Base-by-base conservation (phyloP, 2,329 filamentous ascomycete species). In the Thielaviopsis punctulata region DNA sequence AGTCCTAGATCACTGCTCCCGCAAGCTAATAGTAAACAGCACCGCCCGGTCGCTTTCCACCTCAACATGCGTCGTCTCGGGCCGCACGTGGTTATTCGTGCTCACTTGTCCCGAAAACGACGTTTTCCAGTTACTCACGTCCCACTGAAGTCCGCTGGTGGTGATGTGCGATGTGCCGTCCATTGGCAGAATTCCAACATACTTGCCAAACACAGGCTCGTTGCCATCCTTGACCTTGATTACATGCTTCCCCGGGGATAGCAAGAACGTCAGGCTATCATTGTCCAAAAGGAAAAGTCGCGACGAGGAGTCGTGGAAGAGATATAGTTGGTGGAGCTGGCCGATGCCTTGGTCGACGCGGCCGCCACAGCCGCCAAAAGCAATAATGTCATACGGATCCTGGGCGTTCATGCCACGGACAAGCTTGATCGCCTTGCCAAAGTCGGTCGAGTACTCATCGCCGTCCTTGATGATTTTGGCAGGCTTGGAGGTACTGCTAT, bases 271-370 rank as follows among this genome's bases (percentile, higher is more conserved):
- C 43, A 96, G 69, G 60, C 82, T 89, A 60, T 84, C 79, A 56
- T 84, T 82, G 1, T 86, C 89, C 45, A 95, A 73, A 8, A 98
- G 75, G 66, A 82, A 95, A 57, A 96, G 66, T 55, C 76, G 75
- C 22, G 61, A 63, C 0, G 72, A 67, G 45, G 75, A 67, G 10
- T 64, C 59, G 61, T 82, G 77, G 63, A 77, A 80, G 48, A 77
- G 65, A 59, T 79, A 89, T 45, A 96, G 73, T 62, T 95, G 86
- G 63, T 95, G 86, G 50, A 98, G 74, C 60, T 94, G 81, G 53
- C 86, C 88, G 47, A 98, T 74, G 1, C 84, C 90, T 64, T 98
- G 92, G 65, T 98, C 92, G 15, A 96, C 84, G 25, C 92, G 80
- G 6, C 92, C 92, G 44, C 86, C 87, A 0, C 96, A 74, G 1